phyloP scores from a whole-genome alignment of 805 yeast genomes.

The Candida patagonica region DNA sequence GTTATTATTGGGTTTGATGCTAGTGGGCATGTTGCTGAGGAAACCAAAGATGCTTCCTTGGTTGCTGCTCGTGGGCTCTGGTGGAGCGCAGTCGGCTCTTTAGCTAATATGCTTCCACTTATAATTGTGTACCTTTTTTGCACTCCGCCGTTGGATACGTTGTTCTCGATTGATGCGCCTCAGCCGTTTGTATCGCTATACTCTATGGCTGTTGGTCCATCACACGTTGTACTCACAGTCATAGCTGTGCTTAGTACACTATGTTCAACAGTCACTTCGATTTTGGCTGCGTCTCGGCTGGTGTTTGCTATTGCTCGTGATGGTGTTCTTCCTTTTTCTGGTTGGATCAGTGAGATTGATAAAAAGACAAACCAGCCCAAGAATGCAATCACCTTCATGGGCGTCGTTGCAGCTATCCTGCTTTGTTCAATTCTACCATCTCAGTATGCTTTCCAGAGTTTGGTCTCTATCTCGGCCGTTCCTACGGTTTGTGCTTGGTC shows the following conservation, averaged over 20 bases:
- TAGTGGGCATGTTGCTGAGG: conserved; percentile 21
- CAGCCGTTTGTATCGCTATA: conserved; percentile 19
- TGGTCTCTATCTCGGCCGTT: conserved; percentile 18
- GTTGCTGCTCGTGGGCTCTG: conserved; percentile 18
- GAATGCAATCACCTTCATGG: conserved; percentile 17
- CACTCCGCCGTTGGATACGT: conserved; percentile 14
- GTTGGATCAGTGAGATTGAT: conserved; percentile 16
- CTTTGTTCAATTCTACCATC: conserved; percentile 18
- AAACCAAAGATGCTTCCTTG: conserved; percentile 16
- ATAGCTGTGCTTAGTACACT: conserved; percentile 10
- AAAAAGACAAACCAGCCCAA: conserved; percentile 15
- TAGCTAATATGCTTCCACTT: conserved; percentile 10
- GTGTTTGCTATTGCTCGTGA: conserved; percentile 20
- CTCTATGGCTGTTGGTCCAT: conserved; percentile 18
- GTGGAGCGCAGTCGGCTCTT: conserved; percentile 16
- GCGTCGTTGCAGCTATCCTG: conserved; percentile 16
- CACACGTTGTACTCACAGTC: conserved; percentile 17
- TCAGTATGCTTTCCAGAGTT: conserved; percentile 17
- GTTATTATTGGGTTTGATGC: conserved; percentile 19
- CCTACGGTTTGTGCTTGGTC: conserved; percentile 19
- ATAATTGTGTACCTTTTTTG: conserved; percentile 16
- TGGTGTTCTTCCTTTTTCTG: conserved; percentile 19
- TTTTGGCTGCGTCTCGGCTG: conserved; percentile 19
- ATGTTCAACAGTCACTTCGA: conserved; percentile 12
- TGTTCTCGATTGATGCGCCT: conserved; percentile 14